These are phyloP conservation scores for Cydonia oblonga DNA, from an alignment of 331 rosid species.

Conservation along the genomic window DNA sequence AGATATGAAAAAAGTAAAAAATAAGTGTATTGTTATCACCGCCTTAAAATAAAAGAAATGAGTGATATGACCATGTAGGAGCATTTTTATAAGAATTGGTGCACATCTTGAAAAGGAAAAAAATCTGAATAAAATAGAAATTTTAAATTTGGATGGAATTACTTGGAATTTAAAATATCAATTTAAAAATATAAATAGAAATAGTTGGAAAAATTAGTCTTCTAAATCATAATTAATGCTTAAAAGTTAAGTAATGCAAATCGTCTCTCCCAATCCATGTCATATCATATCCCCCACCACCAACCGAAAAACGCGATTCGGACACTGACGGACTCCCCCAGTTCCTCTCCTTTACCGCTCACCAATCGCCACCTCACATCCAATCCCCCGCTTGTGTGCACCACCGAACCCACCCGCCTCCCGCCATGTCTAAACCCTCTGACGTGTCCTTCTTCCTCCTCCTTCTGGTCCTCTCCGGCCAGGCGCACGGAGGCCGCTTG, in stretches of 20 bases:
- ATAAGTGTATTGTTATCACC: too few species aligned
- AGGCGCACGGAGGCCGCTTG: constrained; percentile 17
- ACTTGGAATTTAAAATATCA: too few species aligned
- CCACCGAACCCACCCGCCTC: background rate
- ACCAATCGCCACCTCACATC: background rate
- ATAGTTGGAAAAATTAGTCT: too few species aligned
- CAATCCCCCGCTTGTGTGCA: background rate
- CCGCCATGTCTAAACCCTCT: background rate
- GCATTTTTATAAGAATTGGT: too few species aligned
- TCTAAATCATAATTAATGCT: too few species aligned
- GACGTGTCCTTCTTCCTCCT: constrained; percentile 10
- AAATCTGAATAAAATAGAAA: too few species aligned
- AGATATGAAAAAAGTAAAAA: too few species aligned
- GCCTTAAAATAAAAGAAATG: too few species aligned
- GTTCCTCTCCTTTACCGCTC: background rate
- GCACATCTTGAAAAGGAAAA: too few species aligned
- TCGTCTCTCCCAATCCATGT: background rate
- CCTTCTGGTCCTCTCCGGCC: constrained; percentile 29
- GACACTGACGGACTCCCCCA: background rate
- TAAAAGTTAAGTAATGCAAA: background rate
- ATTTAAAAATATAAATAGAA: too few species aligned
- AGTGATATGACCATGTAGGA: too few species aligned
- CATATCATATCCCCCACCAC: background rate
- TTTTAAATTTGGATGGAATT: too few species aligned
- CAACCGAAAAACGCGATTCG: background rate